These are phyloP conservation scores for Boletus rubescentipes DNA, from an alignment of 768 basidiomycete species.

Conservation along the genomic window DNA sequence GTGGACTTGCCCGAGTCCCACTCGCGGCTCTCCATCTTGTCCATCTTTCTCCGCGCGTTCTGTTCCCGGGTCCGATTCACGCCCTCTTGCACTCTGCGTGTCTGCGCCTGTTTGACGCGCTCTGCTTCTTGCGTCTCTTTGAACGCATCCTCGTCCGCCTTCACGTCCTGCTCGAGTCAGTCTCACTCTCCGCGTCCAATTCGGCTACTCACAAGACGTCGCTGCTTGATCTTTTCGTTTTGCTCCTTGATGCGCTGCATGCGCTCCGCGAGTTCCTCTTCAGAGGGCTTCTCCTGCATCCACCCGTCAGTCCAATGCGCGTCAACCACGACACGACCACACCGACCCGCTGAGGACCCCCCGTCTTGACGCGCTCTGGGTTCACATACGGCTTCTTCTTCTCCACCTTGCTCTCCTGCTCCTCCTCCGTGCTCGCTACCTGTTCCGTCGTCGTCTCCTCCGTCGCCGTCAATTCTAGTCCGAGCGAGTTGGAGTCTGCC, in stretches of 20 bases:
- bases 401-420: slow-evolving; percentile 35
- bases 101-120: slow-evolving; percentile 53
- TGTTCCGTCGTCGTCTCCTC: slow-evolving; percentile 11
- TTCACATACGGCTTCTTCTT: slow-evolving; percentile 79
- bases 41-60: slow-evolving; percentile 79
- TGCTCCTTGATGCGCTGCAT: slow-evolving; percentile 71
- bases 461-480: slow-evolving; percentile 53
- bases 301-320: slow-evolving; percentile 12
- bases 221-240: slow-evolving; percentile 76
- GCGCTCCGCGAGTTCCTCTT: slow-evolving; percentile 64
- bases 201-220: slow-evolving; percentile 49
- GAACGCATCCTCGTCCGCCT: slow-evolving; percentile 81
- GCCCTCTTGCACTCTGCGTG: slow-evolving; percentile 64
- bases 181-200: neutral
- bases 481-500: slow-evolving; percentile 62
- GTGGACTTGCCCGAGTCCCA: slow-evolving; percentile 77
- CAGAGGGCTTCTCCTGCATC: slow-evolving; percentile 64
- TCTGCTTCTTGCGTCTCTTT: slow-evolving; percentile 66
- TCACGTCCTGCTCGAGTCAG: slow-evolving; percentile 56
- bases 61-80: slow-evolving; percentile 72
- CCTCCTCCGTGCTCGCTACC: neutral
- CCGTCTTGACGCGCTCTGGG: slow-evolving; percentile 81
- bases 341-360: slow-evolving; percentile 66
- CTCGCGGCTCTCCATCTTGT: slow-evolving; percentile 74
- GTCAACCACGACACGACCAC: neutral